Base-by-base conservation (phyloP, 2,329 filamentous ascomycete species). In the Zymoseptoria ardabiliae region DNA sequence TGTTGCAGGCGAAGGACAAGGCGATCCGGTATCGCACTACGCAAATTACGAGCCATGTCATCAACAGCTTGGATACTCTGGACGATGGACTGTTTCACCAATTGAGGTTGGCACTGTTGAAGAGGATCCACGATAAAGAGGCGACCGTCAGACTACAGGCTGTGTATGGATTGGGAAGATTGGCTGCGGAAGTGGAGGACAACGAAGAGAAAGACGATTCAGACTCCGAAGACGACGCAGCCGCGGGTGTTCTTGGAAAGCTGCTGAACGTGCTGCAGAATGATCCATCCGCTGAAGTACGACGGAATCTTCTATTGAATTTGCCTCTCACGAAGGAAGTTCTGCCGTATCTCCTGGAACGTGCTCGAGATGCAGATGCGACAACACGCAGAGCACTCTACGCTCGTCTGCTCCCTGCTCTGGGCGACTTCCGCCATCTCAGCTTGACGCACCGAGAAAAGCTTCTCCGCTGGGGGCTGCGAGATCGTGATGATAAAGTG, bases 381-480 rank as follows among this genome's bases (percentile, higher is more conserved):
- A 82, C 86, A 5, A 97, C 92, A 3, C 82, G 94, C 61, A 82
- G 92, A 61, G 88, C 91, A 9, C 82, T 99, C 2, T 99, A 97
- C 72, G 88, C 92, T 1, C 85, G 89, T 41, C 80, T 99, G 6
- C 79, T 99, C 4, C 94, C 94, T 1, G 89, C 89, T 0, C 79
- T 99, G 0, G 94, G 92, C 11, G 94, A 99, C 75, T 99, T 99
- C 75, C 85, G 94, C 57, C 91, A 97, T 75, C 78, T 99, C 56
- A 96, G 91, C 10, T 81, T 99, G 22, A 91, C 89, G 1, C 96
- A 97, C 86, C 83, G 94, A 70, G 94, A 99, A 75, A 97, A 97
- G 74, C 81, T 99, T 30, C 82, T 99, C 25, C 85, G 94, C 48
- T 99, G 94, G 94, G 94, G 94, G 55, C 79, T 99, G 49, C 86